These are phyloP conservation scores for Gaeumannomyces sp. DNA, from an alignment of 2,329 filamentous ascomycete genomes.

Conservation along the genomic window DNA sequence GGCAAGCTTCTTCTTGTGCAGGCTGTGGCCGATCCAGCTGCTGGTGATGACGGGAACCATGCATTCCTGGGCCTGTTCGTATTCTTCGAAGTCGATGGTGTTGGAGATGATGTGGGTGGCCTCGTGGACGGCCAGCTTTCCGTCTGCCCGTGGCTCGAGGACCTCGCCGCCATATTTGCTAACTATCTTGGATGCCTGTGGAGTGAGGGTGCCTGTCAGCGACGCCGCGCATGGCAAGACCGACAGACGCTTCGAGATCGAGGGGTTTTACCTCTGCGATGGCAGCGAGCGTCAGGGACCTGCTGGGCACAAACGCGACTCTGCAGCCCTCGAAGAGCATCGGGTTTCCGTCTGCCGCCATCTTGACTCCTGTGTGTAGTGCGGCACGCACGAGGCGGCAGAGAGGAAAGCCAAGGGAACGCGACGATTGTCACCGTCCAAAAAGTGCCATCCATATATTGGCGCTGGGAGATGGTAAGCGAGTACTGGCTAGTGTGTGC, in stretches of 20 bases:
- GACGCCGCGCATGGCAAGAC: neutral
- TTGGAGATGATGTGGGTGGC: conserved; percentile 57
- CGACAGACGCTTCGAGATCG: neutral
- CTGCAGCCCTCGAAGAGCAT: conserved; percentile 23
- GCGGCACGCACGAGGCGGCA: neutral
- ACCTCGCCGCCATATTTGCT: conserved; percentile 45
- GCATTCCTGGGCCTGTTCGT: conserved; percentile 63
- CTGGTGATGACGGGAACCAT: conserved; percentile 82
- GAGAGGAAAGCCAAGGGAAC: neutral
- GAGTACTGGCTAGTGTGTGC: neutral
- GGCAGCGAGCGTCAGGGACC: conserved; percentile 30
- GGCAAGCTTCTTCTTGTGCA: conserved; percentile 62
- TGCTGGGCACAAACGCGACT: conserved; percentile 40
- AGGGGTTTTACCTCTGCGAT: conserved; percentile 32
- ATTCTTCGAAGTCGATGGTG: conserved; percentile 89
- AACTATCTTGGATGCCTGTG: conserved; percentile 36
- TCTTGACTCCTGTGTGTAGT: neutral
- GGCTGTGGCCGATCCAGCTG: conserved; percentile 68
- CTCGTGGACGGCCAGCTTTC: conserved; percentile 39
- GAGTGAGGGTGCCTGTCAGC: conserved; percentile 3
- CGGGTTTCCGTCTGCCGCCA: neutral
- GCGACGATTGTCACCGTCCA: neutral
- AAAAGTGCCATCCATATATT: neutral
- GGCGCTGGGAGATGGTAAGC: neutral
- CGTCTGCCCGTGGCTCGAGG: conserved; percentile 40